These are phyloP conservation scores for Carex littledalei DNA, from an alignment of 176 grass and related monocot species.

Conservation along the genomic window DNA sequence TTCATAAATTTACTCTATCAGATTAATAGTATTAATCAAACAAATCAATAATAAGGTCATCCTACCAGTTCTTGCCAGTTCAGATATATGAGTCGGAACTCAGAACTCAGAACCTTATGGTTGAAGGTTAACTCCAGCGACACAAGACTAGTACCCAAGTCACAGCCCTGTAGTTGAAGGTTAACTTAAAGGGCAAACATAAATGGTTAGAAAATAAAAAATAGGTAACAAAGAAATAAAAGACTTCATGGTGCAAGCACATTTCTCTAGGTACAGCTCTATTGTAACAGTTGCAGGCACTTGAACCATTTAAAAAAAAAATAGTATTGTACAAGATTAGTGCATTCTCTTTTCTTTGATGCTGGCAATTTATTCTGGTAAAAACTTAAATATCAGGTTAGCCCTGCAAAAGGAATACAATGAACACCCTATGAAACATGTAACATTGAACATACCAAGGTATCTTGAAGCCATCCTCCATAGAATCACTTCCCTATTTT, in stretches of 20 bases:
- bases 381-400: neutral
- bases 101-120: neutral
- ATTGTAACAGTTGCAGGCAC: neutral
- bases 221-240: neutral
- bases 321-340: neutral
- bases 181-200: neutral
- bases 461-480: neutral
- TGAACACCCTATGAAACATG: neutral
- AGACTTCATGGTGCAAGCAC: neutral
- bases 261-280: conserved; percentile 5
- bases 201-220: neutral
- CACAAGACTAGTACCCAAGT: neutral
- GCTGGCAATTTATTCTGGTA: neutral
- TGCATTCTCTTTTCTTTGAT: neutral
- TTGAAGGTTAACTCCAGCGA: neutral
- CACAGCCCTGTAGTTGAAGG: neutral
- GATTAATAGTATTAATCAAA: neutral
- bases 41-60: neutral
- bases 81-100: neutral
- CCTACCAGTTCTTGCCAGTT: neutral
- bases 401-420: neutral
- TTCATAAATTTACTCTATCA: neutral
- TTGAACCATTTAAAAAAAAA: neutral
- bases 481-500: neutral
- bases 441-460: neutral